phyloP scores from a whole-genome alignment of 768 basidiomycete genomes.

The Clavulina sp. region DNA sequence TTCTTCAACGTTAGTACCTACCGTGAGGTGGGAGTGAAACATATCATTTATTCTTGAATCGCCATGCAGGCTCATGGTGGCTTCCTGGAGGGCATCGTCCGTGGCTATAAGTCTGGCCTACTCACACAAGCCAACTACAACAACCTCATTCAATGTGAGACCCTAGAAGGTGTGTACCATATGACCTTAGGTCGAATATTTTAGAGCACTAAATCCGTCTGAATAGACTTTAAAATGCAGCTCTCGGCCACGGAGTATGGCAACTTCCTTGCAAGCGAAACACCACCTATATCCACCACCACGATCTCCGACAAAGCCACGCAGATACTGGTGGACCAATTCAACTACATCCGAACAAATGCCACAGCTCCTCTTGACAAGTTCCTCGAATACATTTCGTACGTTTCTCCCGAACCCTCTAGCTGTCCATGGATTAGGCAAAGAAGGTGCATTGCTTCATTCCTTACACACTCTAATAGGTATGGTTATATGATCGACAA shows the following conservation, averaged over 20 bases:
- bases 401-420: slow-evolving; percentile 19
- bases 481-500: slow-evolving; percentile 99
- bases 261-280: slow-evolving; percentile 94
- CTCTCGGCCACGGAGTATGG: slow-evolving; percentile 94
- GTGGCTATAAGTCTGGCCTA: slow-evolving; percentile 90
- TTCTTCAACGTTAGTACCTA: slow-evolving; percentile 59
- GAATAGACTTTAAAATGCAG: slow-evolving; percentile 85
- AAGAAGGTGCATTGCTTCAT: background rate
- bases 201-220: background rate
- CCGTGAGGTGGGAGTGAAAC: slow-evolving; percentile 1
- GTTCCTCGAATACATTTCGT: slow-evolving; percentile 98
- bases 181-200: background rate
- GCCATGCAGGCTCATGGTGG: slow-evolving; percentile 52
- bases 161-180: slow-evolving; percentile 57
- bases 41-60: slow-evolving; percentile 15
- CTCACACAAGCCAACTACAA: slow-evolving; percentile 79
- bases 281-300: slow-evolving; percentile 79
- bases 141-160: slow-evolving; percentile 94
- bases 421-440: background rate
- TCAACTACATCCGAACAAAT: slow-evolving; percentile 84
- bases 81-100: slow-evolving; percentile 63
- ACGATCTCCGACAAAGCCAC: slow-evolving; percentile 97
- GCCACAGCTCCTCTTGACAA: slow-evolving; percentile 79
- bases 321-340: slow-evolving; percentile 88
- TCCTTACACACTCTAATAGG: slow-evolving; percentile 24